phyloP scores from a whole-genome alignment of 1,139 yeast genomes.

The Geotrichum cucujoidarum region DNA sequence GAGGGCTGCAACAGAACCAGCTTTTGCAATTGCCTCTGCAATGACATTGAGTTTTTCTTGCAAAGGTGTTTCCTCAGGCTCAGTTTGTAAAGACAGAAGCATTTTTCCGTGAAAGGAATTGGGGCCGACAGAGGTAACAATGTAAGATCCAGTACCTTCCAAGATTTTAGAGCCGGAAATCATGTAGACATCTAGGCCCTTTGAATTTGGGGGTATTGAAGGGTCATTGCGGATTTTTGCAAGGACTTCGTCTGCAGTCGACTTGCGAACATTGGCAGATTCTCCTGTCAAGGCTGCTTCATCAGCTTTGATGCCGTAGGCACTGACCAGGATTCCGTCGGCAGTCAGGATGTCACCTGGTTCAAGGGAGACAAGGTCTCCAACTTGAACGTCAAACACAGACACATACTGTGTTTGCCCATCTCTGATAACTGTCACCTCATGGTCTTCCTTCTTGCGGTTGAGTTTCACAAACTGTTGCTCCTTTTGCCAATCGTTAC shows the following conservation, averaged over 20 bases:
- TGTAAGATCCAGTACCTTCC: constrained; percentile 79
- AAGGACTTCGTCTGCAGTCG: constrained; percentile 50
- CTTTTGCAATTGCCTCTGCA: constrained; percentile 91
- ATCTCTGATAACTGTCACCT: constrained; percentile 67
- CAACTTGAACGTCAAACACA: constrained; percentile 73
- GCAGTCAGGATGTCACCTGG: constrained; percentile 95
- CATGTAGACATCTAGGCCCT: constrained; percentile 66
- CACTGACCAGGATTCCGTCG: constrained; percentile 72
- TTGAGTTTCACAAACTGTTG: constrained; percentile 85
- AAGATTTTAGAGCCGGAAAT: constrained; percentile 87
- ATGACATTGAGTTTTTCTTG: constrained; percentile 74
- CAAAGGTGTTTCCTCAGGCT: constrained; percentile 80
- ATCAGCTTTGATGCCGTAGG: constrained; percentile 75
- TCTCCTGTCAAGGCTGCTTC: constrained; percentile 95
- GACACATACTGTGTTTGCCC: constrained; percentile 67
- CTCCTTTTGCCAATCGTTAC: constrained; percentile 93
- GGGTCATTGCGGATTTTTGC: constrained; percentile 25
- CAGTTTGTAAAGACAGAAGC: constrained; percentile 69
- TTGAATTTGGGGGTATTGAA: constrained; percentile 26
- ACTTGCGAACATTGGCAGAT: constrained; percentile 70
- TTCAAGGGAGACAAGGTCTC: constrained; percentile 75
- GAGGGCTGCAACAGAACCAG: constrained; percentile 81
- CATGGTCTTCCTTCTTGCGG: constrained; percentile 70
- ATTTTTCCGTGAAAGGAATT: constrained; percentile 90
- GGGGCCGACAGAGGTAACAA: constrained; percentile 86